Conservation (phyloP, 2,329 filamentous ascomycete species). For the Neonectria ditissima region DNA sequence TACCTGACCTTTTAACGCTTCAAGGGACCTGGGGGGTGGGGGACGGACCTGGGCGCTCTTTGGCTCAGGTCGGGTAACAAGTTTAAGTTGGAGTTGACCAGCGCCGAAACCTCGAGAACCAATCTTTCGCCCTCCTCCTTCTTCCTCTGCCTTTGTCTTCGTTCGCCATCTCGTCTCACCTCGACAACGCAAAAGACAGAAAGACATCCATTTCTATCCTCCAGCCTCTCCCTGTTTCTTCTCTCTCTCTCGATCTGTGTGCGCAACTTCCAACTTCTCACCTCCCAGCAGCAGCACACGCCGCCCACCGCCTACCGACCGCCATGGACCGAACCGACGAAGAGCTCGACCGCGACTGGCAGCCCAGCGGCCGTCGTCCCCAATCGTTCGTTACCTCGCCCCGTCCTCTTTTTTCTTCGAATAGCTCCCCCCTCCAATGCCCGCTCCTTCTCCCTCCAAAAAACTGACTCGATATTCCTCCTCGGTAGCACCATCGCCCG, state of each 20-base stretch:
- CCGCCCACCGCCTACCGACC: conserved; percentile 13
- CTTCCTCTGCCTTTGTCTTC: background rate
- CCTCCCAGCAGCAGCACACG: background rate
- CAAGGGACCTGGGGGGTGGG: background rate
- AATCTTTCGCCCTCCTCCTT: background rate
- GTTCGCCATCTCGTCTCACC: background rate
- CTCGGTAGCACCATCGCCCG: conserved; percentile 80
- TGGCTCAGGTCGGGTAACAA: background rate
- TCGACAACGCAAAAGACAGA: background rate
- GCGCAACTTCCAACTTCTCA: background rate
- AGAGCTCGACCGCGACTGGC: conserved; percentile 82
- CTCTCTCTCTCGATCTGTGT: background rate
- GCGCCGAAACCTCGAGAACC: conserved; percentile 1
- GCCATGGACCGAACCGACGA: conserved; percentile 65
- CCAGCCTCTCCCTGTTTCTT: background rate
- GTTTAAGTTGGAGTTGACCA: background rate
- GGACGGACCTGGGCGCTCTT: background rate
- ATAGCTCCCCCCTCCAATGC: conserved; percentile 48
- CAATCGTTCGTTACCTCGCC: conserved; percentile 85
- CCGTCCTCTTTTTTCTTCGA: conserved; percentile 69
- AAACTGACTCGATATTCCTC: conserved; percentile 29
- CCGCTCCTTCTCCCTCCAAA: too few species aligned
- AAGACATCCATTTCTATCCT: background rate
- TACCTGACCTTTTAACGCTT: background rate
- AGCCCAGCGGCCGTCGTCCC: conserved; percentile 80